Base-by-base conservation (phyloP, 805 yeast species). In the Monosporozyma yasuniensis region DNA sequence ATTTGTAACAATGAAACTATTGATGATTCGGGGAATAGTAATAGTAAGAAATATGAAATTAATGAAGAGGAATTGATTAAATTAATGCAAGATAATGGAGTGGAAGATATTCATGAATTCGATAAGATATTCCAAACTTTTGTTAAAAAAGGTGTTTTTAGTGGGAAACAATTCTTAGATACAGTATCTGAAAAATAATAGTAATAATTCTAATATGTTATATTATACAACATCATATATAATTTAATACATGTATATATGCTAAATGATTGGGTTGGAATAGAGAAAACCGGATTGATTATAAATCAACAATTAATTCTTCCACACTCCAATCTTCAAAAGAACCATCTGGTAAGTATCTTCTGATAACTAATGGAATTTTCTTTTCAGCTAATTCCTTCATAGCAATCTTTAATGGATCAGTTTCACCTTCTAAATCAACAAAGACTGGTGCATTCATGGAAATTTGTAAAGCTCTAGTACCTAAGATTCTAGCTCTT, bases 271-370 rank as follows among this genome's bases (percentile, higher is more conserved):
- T 6, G 4, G 14, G 10, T 32, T 32, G 27, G n/a, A n/a, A n/a
- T n/a, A 14, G 32, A 28, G 32, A 10, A 11, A 10, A 32, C 14
- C 8, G 14, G 14, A 9, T 18, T 22, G 4, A 3, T 63, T 71
- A 80, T 61, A 75, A 80, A 67, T 93, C 98, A 50, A 90, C 87
- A 64, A 93, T 90, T 63, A 93, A 78, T 71, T 93, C 99, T 68
- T 93, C 98, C 63, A 96, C 93, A 48, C 96, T 96, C 99, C 99
- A 93, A 66, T 93, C 99, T 72, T 93, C 99, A 63, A 81, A 91
- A 48, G 95, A 80, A 5, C 98, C 96, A 66, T 95, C 99, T 3
- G 99, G 99, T 59, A 93, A 76, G 65, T 88, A 95, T 70, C 99
- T 79, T 77, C 99, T 81, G 46, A 93, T 87, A 44, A 95, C 95